Conservation (phyloP, 768 basidiomycete genomes). For the Suillus americanus region DNA sequence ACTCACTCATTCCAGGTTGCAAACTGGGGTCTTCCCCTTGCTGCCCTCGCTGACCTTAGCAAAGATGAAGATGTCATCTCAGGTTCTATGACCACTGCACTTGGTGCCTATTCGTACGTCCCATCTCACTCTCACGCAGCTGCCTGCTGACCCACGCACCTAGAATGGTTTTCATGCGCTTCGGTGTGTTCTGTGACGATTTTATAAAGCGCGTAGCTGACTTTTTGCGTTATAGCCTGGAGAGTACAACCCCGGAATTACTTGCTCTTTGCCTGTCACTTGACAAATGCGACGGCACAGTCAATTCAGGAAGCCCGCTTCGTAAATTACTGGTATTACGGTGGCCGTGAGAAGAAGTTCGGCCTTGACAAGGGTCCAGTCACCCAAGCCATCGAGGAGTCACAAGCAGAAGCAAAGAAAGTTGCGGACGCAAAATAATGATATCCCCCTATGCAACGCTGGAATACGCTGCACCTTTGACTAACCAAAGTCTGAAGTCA, state of each 20-base stretch:
- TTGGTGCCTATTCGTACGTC: conserved; percentile 90
- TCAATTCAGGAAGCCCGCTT: conserved; percentile 81
- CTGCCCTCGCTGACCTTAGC: conserved; percentile 84
- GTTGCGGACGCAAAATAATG: conserved; percentile 25
- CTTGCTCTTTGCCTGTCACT: conserved; percentile 91
- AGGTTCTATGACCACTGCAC: conserved; percentile 92
- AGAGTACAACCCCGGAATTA: conserved; percentile 95
- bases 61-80: conserved; percentile 98
- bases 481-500: conserved; percentile 17
- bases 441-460: not conserved
- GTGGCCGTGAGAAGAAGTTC: conserved; percentile 77
- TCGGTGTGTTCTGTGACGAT: conserved; percentile 52
- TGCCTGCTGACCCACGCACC: conserved; percentile 10
- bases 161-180: conserved; percentile 90
- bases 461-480: not conserved
- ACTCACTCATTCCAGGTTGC: conserved; percentile 62
- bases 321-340: conserved; percentile 86
- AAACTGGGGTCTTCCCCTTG: conserved; percentile 97
- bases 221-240: conserved; percentile 62
- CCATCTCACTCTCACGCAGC: conserved; percentile 7
- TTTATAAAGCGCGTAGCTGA: conserved; percentile 10
- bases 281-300: conserved; percentile 89
- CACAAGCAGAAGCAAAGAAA: conserved; percentile 42
- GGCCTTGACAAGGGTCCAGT: conserved; percentile 42
- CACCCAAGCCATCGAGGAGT: conserved; percentile 49